These are phyloP conservation scores for Claviceps humidiphila DNA, from an alignment of 2,329 filamentous ascomycete species.

Conservation along the genomic window DNA sequence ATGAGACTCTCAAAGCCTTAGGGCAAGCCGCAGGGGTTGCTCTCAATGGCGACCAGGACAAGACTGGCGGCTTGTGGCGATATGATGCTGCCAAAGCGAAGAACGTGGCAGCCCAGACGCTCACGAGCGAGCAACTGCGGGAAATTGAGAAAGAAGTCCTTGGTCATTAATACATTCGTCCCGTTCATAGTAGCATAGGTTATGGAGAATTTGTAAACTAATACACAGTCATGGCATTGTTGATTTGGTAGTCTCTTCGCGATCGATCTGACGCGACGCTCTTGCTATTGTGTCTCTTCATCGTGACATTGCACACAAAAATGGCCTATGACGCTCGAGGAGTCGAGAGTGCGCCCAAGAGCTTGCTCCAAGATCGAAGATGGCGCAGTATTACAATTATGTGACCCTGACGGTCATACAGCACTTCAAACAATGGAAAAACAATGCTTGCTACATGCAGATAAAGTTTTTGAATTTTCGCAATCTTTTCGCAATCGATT, in stretches of 20 bases:
- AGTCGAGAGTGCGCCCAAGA: too few species aligned
- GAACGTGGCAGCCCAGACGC: slow-evolving; percentile 21
- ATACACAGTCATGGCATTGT: neutral
- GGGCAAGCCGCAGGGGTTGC: slow-evolving; percentile 34
- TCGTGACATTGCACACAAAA: neutral
- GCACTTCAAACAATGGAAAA: neutral
- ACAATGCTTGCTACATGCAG: neutral
- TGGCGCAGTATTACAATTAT: too few species aligned
- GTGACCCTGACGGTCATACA: too few species aligned
- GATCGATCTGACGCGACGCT: neutral
- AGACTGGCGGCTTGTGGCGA: slow-evolving; percentile 48
- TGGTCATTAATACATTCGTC: slow-evolving; percentile 19
- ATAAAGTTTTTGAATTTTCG: neutral
- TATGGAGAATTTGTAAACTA: neutral
- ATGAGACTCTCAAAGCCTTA: slow-evolving; percentile 31
- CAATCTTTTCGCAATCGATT: neutral
- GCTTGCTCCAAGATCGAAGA: too few species aligned
- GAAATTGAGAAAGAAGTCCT: slow-evolving; percentile 33
- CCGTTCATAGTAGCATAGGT: neutral
- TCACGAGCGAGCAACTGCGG: slow-evolving; percentile 25
- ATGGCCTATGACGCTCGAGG: too few species aligned
- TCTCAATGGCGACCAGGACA: slow-evolving; percentile 40
- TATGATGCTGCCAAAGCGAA: slow-evolving; percentile 37
- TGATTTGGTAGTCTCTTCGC: neutral
- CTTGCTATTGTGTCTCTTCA: neutral